Evolutionary conservation across 805 yeast genomes (phyloP).

Genomic region (Metschnikowia shivogae): DNA sequence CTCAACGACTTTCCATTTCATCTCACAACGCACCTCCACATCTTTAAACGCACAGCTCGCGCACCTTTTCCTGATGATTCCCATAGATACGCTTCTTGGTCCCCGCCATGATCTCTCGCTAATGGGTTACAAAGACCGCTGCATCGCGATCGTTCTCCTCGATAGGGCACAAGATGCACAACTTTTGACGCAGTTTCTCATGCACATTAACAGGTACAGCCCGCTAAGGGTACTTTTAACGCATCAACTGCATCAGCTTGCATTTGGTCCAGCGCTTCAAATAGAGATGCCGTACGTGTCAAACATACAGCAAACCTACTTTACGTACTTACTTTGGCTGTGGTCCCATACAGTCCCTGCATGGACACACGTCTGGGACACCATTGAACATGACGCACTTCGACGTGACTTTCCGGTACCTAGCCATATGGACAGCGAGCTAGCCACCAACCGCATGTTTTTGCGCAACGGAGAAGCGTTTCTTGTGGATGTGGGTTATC

Average conservation of each 20-base stretch:
- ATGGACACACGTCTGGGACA: slow-evolving; percentile 15
- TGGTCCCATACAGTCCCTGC: slow-evolving; percentile 1
- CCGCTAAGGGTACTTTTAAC: slow-evolving; percentile 9
- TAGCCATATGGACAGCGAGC: slow-evolving; percentile 10
- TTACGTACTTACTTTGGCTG: slow-evolving; percentile 9
- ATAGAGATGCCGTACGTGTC: slow-evolving; percentile 10
- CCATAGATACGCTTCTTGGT: not conserved
- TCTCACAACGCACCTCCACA: not conserved
- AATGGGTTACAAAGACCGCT: slow-evolving; percentile 3
- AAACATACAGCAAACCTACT: slow-evolving; percentile 8
- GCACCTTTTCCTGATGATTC: not conserved
- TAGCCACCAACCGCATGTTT: slow-evolving; percentile 13
- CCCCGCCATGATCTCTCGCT: slow-evolving; percentile 10
- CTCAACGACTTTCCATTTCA: too few relatives aligned
- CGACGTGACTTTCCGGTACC: slow-evolving; percentile 15
- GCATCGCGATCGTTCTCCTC: slow-evolving; percentile 10
- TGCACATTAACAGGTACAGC: slow-evolving; percentile 7
- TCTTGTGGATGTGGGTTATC: slow-evolving; percentile 5
- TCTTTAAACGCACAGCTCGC: not conserved
- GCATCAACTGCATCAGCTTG: not conserved
- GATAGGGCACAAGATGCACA: not conserved
- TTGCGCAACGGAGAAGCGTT: slow-evolving; percentile 2
- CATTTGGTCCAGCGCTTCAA: not conserved
- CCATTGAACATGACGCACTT: slow-evolving; percentile 13
- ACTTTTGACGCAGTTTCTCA: not conserved